Conservation (phyloP, 108 stramenopile genomes). For the Schizochytrium sp. region DNA sequence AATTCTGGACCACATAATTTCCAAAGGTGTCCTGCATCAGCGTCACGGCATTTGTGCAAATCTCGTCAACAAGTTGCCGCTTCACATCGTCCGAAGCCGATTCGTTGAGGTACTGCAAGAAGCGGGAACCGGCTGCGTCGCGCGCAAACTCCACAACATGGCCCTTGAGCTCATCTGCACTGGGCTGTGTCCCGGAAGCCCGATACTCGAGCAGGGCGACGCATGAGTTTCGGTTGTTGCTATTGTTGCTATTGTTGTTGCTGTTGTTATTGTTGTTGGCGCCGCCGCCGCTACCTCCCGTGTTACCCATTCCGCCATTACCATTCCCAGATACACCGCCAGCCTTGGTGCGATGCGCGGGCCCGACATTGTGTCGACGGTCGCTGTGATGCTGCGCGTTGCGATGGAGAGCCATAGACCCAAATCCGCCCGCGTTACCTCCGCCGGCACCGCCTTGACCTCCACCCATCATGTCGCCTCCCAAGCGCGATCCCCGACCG, state of each 20-base stretch:
- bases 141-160: conserved; percentile 9
- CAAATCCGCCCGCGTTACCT: no score
- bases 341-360: not conserved
- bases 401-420: not conserved
- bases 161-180: not conserved
- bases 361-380: not conserved
- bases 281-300: not conserved
- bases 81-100: not conserved
- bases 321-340: not conserved
- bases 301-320: not conserved
- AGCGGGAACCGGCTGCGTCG: not conserved
- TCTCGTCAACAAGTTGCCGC: not conserved
- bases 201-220: not conserved
- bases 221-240: not conserved
- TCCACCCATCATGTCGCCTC: no score
- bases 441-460: no score
- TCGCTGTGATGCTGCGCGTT: not conserved
- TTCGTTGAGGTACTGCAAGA: not conserved
- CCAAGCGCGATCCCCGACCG: not conserved
- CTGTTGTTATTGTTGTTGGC: not conserved
- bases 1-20: conserved; percentile 55
- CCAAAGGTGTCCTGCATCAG: conserved; percentile 57
- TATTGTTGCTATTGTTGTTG: not conserved
- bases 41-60: not conserved
- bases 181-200: not conserved